phyloP scores from a whole-genome alignment of 2,329 filamentous ascomycete species.

The Lecanicillium sp. region DNA sequence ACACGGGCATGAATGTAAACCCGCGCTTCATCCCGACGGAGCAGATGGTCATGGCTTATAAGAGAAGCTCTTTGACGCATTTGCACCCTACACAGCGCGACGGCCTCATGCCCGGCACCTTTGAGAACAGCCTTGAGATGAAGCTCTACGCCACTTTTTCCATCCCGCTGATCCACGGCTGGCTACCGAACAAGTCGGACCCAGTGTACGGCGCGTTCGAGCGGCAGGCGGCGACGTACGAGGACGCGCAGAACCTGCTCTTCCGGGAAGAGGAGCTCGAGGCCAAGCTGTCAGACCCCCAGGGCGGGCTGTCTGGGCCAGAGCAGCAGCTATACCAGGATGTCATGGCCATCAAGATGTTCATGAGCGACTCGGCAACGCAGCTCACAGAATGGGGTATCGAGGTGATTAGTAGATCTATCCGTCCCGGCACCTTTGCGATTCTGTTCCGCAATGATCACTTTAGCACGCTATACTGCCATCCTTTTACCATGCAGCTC shows the following conservation, averaged over 20 bases:
- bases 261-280: constrained; percentile 88
- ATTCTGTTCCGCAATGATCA: constrained; percentile 97
- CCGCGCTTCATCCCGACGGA: constrained; percentile 68
- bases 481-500: constrained; percentile 69
- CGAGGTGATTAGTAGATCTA: constrained; percentile 61
- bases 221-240: constrained; percentile 75
- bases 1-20: constrained; percentile 98
- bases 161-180: constrained; percentile 86
- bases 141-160: constrained; percentile 84
- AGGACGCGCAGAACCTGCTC: constrained; percentile 83
- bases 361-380: constrained; percentile 72
- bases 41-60: constrained; percentile 40
- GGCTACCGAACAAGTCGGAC: constrained; percentile 68
- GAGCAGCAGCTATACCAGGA: constrained; percentile 81
- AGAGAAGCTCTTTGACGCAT: constrained; percentile 47
- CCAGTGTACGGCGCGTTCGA: constrained; percentile 63
- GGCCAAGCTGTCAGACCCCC: constrained; percentile 52
- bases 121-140: constrained; percentile 85
- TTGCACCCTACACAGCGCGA: constrained; percentile 45
- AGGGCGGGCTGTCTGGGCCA: constrained; percentile 53
- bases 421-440: constrained; percentile 72
- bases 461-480: constrained; percentile 88
- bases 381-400: constrained; percentile 82
- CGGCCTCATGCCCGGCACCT: constrained; percentile 58
- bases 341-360: constrained; percentile 75